These are phyloP conservation scores for Torulaspora delbrueckii DNA, from an alignment of 805 yeast species.

Conservation along the genomic window DNA sequence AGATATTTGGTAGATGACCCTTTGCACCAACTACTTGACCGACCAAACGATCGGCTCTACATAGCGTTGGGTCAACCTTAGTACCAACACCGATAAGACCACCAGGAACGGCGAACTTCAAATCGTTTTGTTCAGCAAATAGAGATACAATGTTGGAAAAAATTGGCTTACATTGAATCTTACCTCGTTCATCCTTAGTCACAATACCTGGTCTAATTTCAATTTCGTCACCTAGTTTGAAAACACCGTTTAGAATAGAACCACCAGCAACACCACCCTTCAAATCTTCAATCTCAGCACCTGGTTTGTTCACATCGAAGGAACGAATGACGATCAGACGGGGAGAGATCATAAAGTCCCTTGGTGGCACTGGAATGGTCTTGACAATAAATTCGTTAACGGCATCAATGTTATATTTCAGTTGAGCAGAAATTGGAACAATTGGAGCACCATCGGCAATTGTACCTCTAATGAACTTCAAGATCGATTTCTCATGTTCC, in stretches of 20 bases:
- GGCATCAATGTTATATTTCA: slow-evolving; percentile 97
- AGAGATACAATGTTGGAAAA: slow-evolving; percentile 89
- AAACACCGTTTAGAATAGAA: slow-evolving; percentile 93
- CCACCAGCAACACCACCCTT: slow-evolving; percentile 99
- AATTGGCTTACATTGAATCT: slow-evolving; percentile 92
- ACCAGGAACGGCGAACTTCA: slow-evolving; percentile 99
- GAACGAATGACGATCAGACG: slow-evolving; percentile 95
- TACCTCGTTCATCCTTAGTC: slow-evolving; percentile 82
- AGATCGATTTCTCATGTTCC: slow-evolving; percentile 90
- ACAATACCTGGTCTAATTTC: slow-evolving; percentile 99
- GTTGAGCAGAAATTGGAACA: slow-evolving; percentile 97
- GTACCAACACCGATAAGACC: slow-evolving; percentile 99
- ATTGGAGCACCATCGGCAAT: slow-evolving; percentile 99
- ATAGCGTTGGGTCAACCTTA: slow-evolving; percentile 94
- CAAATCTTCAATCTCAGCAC: slow-evolving; percentile 92
- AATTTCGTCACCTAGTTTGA: slow-evolving; percentile 94
- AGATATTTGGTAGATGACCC: slow-evolving; percentile 92
- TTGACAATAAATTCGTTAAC: slow-evolving; percentile 95
- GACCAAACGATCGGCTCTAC: slow-evolving; percentile 98
- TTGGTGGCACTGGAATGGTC: slow-evolving; percentile 87
- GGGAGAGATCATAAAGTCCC: slow-evolving; percentile 93
- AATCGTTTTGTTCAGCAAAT: slow-evolving; percentile 95
- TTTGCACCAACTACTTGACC: slow-evolving; percentile 99
- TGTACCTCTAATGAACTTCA: slow-evolving; percentile 92
- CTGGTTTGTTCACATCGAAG: slow-evolving; percentile 98